Evolutionary conservation across 225 moss, liverwort and hornwort genomes (phyloP), one percentile per base, ranked within the genome.

Genomic region (Antitrichia curtipendula): DNA sequence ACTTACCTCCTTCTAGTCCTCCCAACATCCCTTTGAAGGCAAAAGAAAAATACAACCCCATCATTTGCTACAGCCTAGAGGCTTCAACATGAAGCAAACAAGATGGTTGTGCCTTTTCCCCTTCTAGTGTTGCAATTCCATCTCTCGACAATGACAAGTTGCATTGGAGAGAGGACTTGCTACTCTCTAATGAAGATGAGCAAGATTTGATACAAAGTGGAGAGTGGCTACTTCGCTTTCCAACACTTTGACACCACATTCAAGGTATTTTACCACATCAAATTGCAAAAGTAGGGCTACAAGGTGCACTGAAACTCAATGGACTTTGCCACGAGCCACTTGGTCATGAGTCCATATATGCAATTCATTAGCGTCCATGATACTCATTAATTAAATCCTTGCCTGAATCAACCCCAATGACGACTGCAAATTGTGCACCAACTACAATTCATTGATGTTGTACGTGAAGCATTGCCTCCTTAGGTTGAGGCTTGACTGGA

Each of bases 401-500:
- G 27, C 3, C 16, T 1, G 2, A 0, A 1, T 71, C 2, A 9
- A 8, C 16, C 0, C 7, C 29, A 73, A 29, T 0, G 0, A 45
- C 6, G 2, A 45, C 0, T 47, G 2, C 10, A 47, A 25, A 2
- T 0, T 1, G 0, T 73, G 2, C 17, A 73, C 18, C 18, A 31
- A 31, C 31, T 49, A 49, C 14, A 31, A 47, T 7, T 31, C 4
- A 12, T 49, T 49, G 2, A 19, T 49, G 4, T 7, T 31, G 2
- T 49, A 18, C 0, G 7, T 7, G 12, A 31, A 1, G 12, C 0
- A 1, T 18, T 47, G 4, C 7, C 8, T 47, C 31, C 0, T 29
- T 0, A 47, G 1, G 7, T 73, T 0, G 1, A 70, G 15, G 15
- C 5, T 1, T 0, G 1, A 16, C 0, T 71, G 2, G 19, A 47